Evolutionary conservation across 768 basidiomycete genomes (phyloP).

Genomic region (Paxillus ammoniavirescens): DNA sequence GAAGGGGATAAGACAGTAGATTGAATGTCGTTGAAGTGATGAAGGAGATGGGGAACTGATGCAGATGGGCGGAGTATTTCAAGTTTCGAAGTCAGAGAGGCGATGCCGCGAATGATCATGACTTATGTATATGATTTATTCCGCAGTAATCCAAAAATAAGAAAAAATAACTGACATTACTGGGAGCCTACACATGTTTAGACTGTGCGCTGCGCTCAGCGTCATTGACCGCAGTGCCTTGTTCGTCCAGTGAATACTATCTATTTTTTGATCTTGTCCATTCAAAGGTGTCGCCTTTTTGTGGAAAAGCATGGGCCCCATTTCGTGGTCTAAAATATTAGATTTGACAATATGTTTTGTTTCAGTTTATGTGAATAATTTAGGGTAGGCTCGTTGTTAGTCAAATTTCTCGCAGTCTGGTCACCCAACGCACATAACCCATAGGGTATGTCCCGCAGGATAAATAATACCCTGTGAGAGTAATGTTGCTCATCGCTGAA

Average conservation of each 20-base stretch:
- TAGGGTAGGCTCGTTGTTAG: not conserved
- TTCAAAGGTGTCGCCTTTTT: too few relatives aligned
- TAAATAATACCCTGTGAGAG: too few relatives aligned
- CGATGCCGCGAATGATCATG: not conserved
- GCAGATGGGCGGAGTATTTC: conserved; percentile 26
- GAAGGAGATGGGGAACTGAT: conserved; percentile 18
- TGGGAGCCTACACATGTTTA: not conserved
- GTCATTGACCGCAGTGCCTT: not conserved
- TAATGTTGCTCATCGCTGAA: too few relatives aligned
- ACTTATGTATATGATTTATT: not conserved
- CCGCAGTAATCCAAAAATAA: conserved; percentile 17
- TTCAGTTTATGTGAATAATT: not conserved
- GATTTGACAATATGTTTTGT: too few relatives aligned
- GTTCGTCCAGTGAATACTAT: too few relatives aligned
- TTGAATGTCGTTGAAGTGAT: conserved; percentile 19
- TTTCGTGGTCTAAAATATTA: too few relatives aligned
- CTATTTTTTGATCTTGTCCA: too few relatives aligned
- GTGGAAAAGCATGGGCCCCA: too few relatives aligned
- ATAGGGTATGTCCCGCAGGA: too few relatives aligned
- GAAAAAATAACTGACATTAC: conserved; percentile 12
- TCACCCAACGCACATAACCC: too few relatives aligned
- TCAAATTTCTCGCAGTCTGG: not conserved
- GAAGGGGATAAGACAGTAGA: conserved; percentile 12
- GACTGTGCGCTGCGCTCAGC: not conserved
- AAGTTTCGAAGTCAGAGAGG: conserved; percentile 18